Conservation (phyloP, 257 asterid species). For the Petrea volubilis region DNA sequence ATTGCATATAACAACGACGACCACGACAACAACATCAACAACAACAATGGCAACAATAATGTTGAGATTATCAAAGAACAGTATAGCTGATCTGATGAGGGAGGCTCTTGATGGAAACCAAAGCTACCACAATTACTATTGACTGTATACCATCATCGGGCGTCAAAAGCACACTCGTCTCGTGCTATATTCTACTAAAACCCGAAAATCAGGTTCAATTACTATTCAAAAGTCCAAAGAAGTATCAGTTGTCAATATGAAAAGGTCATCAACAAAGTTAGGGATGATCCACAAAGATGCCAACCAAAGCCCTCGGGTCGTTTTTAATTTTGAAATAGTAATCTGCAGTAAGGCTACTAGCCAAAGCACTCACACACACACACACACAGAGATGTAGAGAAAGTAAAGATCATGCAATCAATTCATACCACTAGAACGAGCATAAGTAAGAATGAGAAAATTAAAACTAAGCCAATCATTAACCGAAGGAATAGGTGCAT, state of each 20-base stretch:
- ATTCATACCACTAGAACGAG: too few relatives aligned
- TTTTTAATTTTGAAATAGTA: background rate
- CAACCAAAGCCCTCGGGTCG: conserved; percentile 2
- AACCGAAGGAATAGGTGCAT: background rate
- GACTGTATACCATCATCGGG: background rate
- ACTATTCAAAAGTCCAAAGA: background rate
- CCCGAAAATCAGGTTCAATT: background rate
- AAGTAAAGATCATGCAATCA: too few relatives aligned
- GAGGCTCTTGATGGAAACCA: background rate
- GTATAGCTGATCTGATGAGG: background rate
- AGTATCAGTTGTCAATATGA: background rate
- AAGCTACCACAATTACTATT: background rate
- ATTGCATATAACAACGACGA: background rate
- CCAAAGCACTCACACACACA: too few relatives aligned
- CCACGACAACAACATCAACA: background rate
- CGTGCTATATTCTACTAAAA: background rate
- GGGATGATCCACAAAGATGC: background rate
- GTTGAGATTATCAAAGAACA: background rate
- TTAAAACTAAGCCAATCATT: too few relatives aligned
- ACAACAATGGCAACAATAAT: background rate
- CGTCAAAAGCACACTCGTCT: background rate
- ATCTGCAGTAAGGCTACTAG: conserved; percentile 5
- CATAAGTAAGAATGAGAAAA: too few relatives aligned
- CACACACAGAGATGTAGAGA: too few relatives aligned
- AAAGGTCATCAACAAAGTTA: background rate